Base-by-base conservation (phyloP, 352 stramenopile genomes). In the Pythium utonaiense region DNA sequence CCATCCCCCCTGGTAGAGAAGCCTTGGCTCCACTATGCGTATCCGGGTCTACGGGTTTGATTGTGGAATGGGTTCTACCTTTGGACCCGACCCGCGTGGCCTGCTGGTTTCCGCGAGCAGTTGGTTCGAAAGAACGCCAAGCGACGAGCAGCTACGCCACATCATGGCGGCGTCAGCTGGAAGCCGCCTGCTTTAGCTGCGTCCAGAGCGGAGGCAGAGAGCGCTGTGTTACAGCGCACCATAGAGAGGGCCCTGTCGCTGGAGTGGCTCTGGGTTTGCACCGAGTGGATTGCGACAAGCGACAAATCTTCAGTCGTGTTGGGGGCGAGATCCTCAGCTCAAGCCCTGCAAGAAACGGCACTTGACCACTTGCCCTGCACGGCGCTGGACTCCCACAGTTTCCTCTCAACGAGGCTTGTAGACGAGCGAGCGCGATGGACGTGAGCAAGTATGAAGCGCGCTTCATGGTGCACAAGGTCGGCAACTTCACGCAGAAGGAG, bases 401-500 rank as follows among this genome's bases (percentile, higher is more conserved):
- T 10, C 5, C 28, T 33, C 28, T 33, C 14, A 4, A 17, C 36
- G 36, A 44, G 36, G 28, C 28, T 9, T 33, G 5, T 9, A 10
- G 9, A 40, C 33, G 36, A 44, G 7, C 10, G 36, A 44, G 36
- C 19, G 12, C 44, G 7, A 80, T 89, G 74, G 77, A 86, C 67
- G 75, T 67, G 61, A 79, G 82, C 57, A 73, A 74, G 52, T 77
- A 86, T 42, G 57, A 88, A 27, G 83, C 77, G 56, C 83, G 83
- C 56, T 93, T 88, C 64, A 90, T 91, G 81, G 82, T 93, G 54
- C 75, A 88, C 70, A 93, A 91, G 53, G 81, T 93, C 51, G 81
- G 81, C 56, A 87, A 73, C 61, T 93, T 93, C 57, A 80, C 88
- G 47, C 70, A 89, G n/a, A 93, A 93, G 59, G 83, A 91, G 67